Percentiles rank a stretch among this genome's conserved stretches.
Evolutionary conservation across 2,329 filamentous ascomycete genomes (phyloP).

Genomic region (Aureobasidium sp.): DNA sequence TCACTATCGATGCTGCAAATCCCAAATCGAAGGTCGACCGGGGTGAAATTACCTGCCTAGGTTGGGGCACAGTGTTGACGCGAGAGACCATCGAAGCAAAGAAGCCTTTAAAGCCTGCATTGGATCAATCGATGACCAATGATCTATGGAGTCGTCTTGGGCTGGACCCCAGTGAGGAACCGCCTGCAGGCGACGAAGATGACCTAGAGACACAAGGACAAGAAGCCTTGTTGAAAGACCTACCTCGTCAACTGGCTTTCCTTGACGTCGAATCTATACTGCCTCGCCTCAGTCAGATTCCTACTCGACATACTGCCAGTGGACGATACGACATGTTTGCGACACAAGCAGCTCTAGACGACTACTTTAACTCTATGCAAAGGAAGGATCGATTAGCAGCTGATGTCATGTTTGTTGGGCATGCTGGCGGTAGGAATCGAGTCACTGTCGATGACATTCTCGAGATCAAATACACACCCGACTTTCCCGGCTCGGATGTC

Average conservation of each 20-base stretch:
- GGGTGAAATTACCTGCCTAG: conserved; percentile 10
- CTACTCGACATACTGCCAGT: conserved; percentile 22
- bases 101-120: not conserved
- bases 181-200: not conserved
- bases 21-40: not conserved
- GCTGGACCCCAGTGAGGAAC: conserved; percentile 16
- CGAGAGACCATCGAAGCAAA: not conserved
- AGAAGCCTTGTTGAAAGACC: not conserved
- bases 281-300: conserved; percentile 51
- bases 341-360: conserved; percentile 32
- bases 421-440: conserved; percentile 61
- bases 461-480: conserved; percentile 44
- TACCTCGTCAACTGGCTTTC: conserved; percentile 44
- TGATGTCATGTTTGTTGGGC: conserved; percentile 69
- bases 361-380: conserved; percentile 29
- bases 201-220: conserved; percentile 1
- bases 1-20: not conserved
- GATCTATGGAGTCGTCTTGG: conserved; percentile 18
- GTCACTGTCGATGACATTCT: conserved; percentile 82
- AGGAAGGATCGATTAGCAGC: conserved; percentile 33
- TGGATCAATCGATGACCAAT: conserved; percentile 16
- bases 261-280: conserved; percentile 68
- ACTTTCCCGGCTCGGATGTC: not conserved
- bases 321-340: conserved; percentile 26
- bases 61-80: conserved; percentile 11